Evolutionary conservation across 2,329 filamentous ascomycete species (phyloP).

Genomic region (Dothidotthia symphoricarpi): DNA sequence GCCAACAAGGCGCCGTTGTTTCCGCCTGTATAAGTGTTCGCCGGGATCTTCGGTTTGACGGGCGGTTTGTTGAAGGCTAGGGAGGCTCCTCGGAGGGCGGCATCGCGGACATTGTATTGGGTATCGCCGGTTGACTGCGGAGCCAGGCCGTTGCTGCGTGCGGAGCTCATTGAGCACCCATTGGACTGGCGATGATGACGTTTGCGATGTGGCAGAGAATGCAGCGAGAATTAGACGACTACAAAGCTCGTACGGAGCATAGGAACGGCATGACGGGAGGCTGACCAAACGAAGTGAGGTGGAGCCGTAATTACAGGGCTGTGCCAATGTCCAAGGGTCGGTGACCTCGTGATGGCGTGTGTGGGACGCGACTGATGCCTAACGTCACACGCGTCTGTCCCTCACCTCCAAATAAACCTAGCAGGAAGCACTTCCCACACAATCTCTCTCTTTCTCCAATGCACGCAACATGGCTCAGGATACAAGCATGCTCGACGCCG

Average conservation of each 20-base stretch:
- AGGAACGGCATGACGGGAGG: slow-evolving; percentile 14
- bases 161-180: slow-evolving; percentile 41
- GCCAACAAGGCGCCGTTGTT: slow-evolving; percentile 48
- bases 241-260: slow-evolving; percentile 7
- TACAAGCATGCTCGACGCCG: slow-evolving; percentile 42
- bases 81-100: slow-evolving; percentile 51
- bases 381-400: too few relatives aligned
- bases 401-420: too few relatives aligned
- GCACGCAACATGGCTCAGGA: slow-evolving; percentile 30
- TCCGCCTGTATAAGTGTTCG: slow-evolving; percentile 42
- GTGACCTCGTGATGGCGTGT: too few relatives aligned
- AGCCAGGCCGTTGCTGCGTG: slow-evolving; percentile 30
- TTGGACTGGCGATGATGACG: slow-evolving; percentile 26
- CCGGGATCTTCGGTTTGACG: slow-evolving; percentile 42
- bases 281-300: slow-evolving; percentile 11
- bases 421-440: too few relatives aligned
- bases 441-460: slow-evolving; percentile 6
- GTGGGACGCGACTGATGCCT: too few relatives aligned
- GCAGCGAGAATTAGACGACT: background rate
- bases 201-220: slow-evolving; percentile 1
- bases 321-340: too few relatives aligned
- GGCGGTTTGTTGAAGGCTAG: slow-evolving; percentile 50
- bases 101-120: slow-evolving; percentile 41
- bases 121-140: slow-evolving; percentile 37
- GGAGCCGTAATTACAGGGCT: slow-evolving; percentile 6